phyloP scores from a whole-genome alignment of 2,329 filamentous ascomycete genomes.

The Stemphylium vesicarium region DNA sequence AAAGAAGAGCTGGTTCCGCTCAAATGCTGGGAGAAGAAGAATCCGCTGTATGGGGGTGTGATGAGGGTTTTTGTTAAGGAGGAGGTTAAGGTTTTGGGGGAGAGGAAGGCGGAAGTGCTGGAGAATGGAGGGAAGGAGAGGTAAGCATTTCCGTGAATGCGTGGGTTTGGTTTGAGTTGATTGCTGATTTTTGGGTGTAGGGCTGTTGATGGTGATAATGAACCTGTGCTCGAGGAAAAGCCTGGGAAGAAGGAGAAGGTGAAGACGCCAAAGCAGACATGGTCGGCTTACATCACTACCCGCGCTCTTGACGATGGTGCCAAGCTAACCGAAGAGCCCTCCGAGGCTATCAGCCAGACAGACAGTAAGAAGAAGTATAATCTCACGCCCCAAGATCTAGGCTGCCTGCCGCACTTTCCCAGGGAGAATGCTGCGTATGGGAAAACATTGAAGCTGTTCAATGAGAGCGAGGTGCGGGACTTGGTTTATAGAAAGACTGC shows the following conservation, averaged over 20 bases:
- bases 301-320: slow-evolving; percentile 4
- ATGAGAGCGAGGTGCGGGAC: slow-evolving; percentile 7
- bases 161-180: too few species aligned
- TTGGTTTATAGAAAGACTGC: slow-evolving; percentile 20
- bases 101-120: slow-evolving; percentile 14
- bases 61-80: slow-evolving; percentile 18
- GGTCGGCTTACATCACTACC: slow-evolving; percentile 11
- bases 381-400: slow-evolving; percentile 15
- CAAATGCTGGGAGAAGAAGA: slow-evolving; percentile 15
- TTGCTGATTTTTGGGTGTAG: too few species aligned
- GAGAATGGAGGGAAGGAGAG: not conserved
- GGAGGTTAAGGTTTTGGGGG: slow-evolving; percentile 12
- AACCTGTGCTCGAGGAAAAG: not conserved
- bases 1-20: slow-evolving; percentile 12
- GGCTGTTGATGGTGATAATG: not conserved
- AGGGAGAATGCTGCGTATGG: slow-evolving; percentile 20
- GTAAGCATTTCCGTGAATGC: too few species aligned
- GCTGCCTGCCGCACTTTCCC: slow-evolving; percentile 13
- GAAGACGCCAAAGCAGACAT: slow-evolving; percentile 20
- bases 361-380: slow-evolving; percentile 18
- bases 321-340: slow-evolving; percentile 16
- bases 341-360: slow-evolving; percentile 17
- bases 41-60: slow-evolving; percentile 9
- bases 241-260: not conserved
- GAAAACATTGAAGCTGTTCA: slow-evolving; percentile 22